phyloP scores from a whole-genome alignment of 148 eudicot genomes.

The Cornus suecica region DNA sequence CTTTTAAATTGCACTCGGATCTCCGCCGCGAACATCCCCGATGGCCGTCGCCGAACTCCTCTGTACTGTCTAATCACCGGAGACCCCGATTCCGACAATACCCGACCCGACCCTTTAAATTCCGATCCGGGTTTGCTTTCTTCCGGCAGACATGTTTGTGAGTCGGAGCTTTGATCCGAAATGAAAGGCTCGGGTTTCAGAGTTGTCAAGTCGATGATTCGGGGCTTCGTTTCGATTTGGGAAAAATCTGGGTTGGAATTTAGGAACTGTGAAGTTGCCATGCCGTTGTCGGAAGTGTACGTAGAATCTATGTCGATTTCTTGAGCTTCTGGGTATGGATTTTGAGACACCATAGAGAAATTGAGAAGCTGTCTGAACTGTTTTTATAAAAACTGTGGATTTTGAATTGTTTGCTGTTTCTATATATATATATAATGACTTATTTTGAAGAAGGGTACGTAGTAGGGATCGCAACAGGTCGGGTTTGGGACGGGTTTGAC shows the following conservation, averaged over 20 bases:
- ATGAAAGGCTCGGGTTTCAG: neutral
- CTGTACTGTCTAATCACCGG: constrained; percentile 23
- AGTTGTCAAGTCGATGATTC: neutral
- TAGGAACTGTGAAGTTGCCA: constrained; percentile 3
- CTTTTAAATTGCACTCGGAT: no score
- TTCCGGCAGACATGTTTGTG: no score
- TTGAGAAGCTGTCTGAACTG: no score
- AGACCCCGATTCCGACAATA: neutral
- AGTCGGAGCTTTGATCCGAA: neutral
- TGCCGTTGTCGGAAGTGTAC: neutral
- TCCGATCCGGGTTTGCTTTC: neutral
- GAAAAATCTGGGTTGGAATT: constrained; percentile 8
- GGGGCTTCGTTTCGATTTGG: constrained; percentile 19
- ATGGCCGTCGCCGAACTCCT: constrained; percentile 46
- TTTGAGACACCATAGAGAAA: no score
- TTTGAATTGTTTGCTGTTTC: no score
- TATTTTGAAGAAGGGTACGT: no score
- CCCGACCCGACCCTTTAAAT: neutral
- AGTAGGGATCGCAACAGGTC: no score
- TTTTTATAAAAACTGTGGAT: no score
- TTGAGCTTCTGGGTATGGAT: no score
- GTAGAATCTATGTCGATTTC: no score
- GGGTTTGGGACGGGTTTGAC: no score
- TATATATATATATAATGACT: no score
- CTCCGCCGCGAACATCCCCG: constrained; percentile 58